Percentiles rank a stretch among this genome's conserved stretches.
phyloP scores from a whole-genome alignment of 1,284 basidiomycete species.

The Papiliotrema flavescens region DNA sequence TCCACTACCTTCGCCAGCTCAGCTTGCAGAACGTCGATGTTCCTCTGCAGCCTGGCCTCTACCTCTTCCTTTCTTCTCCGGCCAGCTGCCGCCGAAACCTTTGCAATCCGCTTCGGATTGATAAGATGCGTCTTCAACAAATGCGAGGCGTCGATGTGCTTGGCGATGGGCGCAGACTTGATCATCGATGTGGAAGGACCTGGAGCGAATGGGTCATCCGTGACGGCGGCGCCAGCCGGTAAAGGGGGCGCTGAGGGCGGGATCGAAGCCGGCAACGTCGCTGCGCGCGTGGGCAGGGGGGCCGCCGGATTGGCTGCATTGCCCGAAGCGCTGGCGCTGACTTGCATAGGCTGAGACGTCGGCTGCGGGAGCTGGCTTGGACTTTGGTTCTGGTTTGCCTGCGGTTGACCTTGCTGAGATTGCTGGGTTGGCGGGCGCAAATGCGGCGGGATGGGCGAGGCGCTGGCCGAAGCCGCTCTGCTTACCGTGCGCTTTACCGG shows the following conservation, averaged over 20 bases:
- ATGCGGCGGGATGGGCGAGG: slow-evolving; percentile 6
- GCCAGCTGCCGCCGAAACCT: background rate
- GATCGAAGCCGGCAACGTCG: background rate
- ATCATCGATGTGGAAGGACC: background rate
- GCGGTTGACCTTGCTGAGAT: background rate
- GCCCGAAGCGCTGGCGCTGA: too few relatives aligned
- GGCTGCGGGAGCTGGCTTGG: background rate
- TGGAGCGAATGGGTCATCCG: background rate
- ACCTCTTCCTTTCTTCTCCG: slow-evolving; percentile 3
- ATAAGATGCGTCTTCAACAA: background rate
- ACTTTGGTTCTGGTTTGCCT: background rate
- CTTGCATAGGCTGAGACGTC: background rate
- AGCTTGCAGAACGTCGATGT: background rate
- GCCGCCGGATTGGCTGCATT: background rate
- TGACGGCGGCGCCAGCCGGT: background rate
- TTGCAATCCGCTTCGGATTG: background rate
- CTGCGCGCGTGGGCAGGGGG: background rate
- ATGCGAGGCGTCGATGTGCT: background rate
- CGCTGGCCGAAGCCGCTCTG: background rate
- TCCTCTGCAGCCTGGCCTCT: background rate
- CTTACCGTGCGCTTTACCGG: background rate
- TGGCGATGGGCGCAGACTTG: background rate
- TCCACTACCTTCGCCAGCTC: background rate
- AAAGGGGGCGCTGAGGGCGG: background rate
- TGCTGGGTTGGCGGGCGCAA: slow-evolving; percentile 1